A percentile compares a stretch with the other conserved stretches of the same genome.
Evolutionary conservation across 2,329 filamentous ascomycete species (phyloP).

Genomic region (Rhynchosporium secalis): DNA sequence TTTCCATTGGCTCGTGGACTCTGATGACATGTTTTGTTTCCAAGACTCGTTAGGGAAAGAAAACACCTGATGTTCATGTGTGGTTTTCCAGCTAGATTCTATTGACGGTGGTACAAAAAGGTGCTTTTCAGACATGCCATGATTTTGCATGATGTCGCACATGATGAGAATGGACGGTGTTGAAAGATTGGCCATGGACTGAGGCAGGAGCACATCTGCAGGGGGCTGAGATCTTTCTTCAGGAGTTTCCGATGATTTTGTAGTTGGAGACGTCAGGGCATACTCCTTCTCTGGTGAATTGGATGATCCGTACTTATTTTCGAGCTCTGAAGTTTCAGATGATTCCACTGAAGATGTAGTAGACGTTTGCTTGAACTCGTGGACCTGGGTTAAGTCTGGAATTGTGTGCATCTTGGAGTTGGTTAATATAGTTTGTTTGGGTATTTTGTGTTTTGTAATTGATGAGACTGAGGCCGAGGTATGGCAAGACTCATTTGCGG

Average conservation of each 20-base stretch:
- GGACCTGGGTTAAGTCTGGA: slow-evolving; percentile 12
- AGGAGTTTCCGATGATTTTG: not conserved
- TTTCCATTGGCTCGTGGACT: slow-evolving; percentile 49
- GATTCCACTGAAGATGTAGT: not conserved
- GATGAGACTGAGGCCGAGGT: slow-evolving; percentile 16
- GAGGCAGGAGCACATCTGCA: slow-evolving; percentile 49
- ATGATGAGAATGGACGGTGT: slow-evolving; percentile 59
- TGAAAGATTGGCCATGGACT: slow-evolving; percentile 55
- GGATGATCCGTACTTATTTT: slow-evolving; percentile 8
- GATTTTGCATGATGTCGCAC: slow-evolving; percentile 59
- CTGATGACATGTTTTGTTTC: slow-evolving; percentile 3
- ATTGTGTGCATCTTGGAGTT: slow-evolving; percentile 28
- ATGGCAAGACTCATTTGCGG: slow-evolving; percentile 23
- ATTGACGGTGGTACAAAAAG: slow-evolving; percentile 44
- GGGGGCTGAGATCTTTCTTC: slow-evolving; percentile 31
- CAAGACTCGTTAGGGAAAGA: not conserved
- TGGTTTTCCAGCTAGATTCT: slow-evolving; percentile 23
- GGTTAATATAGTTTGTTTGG: slow-evolving; percentile 31
- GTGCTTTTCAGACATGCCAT: slow-evolving; percentile 53
- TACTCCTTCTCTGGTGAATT: slow-evolving; percentile 8
- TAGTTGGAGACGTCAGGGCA: not conserved
- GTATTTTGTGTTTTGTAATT: slow-evolving; percentile 31
- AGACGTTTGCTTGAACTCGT: slow-evolving; percentile 11
- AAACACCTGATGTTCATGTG: slow-evolving; percentile 11
- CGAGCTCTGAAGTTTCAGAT: not conserved